Percentiles rank a stretch among this genome's conserved stretches.
These are phyloP conservation scores for Candida neerlandica DNA, from an alignment of 1,139 yeast species.

Conservation along the genomic window DNA sequence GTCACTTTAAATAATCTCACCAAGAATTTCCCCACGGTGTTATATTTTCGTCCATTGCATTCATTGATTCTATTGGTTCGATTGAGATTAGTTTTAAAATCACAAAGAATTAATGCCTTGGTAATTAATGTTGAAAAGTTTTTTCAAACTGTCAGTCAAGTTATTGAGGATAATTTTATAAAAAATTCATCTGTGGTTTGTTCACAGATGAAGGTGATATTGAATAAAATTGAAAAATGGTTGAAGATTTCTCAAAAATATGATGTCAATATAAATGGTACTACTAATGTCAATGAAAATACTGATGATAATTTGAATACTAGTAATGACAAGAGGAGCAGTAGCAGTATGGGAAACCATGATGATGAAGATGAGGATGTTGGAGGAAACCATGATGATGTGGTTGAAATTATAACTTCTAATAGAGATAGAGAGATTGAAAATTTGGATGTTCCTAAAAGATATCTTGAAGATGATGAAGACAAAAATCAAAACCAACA, in stretches of 20 bases:
- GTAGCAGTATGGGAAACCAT: neutral
- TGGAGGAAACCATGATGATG: conserved; percentile 14
- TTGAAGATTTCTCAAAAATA: conserved; percentile 41
- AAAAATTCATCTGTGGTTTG: conserved; percentile 38
- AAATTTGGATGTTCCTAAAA: conserved; percentile 39
- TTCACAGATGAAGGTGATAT: conserved; percentile 43
- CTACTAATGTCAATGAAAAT: neutral
- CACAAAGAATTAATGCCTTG: conserved; percentile 31
- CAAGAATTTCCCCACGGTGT: conserved; percentile 51
- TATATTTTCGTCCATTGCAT: conserved; percentile 58
- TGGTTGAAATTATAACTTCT: conserved; percentile 45
- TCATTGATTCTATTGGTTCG: conserved; percentile 52
- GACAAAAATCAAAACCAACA: neutral
- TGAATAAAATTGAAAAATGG: conserved; percentile 50
- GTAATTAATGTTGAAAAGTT: conserved; percentile 40
- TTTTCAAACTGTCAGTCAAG: conserved; percentile 30
- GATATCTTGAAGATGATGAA: neutral
- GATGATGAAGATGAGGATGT: neutral
- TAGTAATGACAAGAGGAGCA: neutral
- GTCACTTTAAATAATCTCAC: conserved; percentile 41
- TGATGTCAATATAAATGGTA: neutral
- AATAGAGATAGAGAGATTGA: conserved; percentile 47
- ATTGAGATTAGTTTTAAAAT: conserved; percentile 44
- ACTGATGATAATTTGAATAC: neutral
- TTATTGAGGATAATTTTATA: conserved; percentile 26